Conservation (phyloP, 2,329 filamentous ascomycete species). For the Leptographium flavum region DNA sequence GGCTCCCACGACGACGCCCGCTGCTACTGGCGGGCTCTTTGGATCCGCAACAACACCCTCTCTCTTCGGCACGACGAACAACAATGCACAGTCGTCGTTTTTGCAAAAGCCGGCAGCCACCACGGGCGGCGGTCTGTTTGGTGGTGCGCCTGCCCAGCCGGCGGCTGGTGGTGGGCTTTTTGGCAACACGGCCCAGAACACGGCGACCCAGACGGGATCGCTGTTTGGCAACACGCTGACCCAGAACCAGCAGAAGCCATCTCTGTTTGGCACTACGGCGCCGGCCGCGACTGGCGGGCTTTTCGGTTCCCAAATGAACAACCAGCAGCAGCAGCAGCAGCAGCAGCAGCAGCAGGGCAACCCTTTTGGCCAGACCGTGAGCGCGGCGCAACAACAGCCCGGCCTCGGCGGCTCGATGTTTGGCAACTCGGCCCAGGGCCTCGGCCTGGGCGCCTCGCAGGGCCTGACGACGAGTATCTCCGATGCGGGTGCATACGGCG, state of each 20-base stretch:
- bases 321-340: slow-evolving; percentile 20
- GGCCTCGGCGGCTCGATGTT: slow-evolving; percentile 43
- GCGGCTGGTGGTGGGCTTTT: slow-evolving; percentile 32
- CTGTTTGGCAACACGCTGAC: slow-evolving; percentile 33
- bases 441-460: slow-evolving; percentile 38
- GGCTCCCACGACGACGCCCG: neutral
- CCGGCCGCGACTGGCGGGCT: slow-evolving; percentile 32
- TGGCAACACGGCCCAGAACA: slow-evolving; percentile 23
- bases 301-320: slow-evolving; percentile 35
- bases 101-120: slow-evolving; percentile 23
- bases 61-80: slow-evolving; percentile 3
- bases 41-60: slow-evolving; percentile 1
- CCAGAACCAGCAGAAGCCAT: slow-evolving; percentile 40
- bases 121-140: slow-evolving; percentile 35
- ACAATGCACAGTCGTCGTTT: slow-evolving; percentile 16
- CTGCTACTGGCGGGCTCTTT: slow-evolving; percentile 6
- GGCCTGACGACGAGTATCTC: slow-evolving; percentile 64
- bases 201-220: slow-evolving; percentile 17
- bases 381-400: slow-evolving; percentile 35
- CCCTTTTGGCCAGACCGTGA: slow-evolving; percentile 31
- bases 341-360: slow-evolving; percentile 21
- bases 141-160: slow-evolving; percentile 19
- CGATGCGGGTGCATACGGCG: slow-evolving; percentile 81
- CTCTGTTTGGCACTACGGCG: slow-evolving; percentile 35
- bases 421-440: slow-evolving; percentile 26